Evolutionary conservation across 768 basidiomycete genomes (phyloP), one percentile per base, ranked within the genome.

Genomic region (Collybia sp.): DNA sequence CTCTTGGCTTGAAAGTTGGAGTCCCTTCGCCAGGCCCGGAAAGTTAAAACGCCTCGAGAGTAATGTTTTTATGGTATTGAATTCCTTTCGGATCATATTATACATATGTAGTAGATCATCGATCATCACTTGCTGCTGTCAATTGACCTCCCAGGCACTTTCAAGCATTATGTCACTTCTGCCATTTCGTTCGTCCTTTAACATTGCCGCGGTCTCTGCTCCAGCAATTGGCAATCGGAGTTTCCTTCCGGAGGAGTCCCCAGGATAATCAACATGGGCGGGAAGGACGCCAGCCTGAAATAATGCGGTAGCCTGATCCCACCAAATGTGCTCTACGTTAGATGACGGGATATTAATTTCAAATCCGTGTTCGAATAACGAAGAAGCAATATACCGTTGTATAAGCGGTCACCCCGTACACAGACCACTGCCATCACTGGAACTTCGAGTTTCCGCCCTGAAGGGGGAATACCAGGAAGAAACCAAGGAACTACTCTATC

Each of bases 341-440:
- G 25, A 17, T 10, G 20, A 30, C 10, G 6, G 32, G 11, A 17
- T 20, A 6, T 20, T 42, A 35, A 46, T 10, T 34, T 15, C 33
- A 34, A 34, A n/a, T n/a, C n/a, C n/a, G n/a, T n/a, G n/a, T 15
- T 11, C 43, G 30, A 15, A 17, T 6, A 25, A 15, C 11, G n/a
- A n/a, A 13, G 16, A 20, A 42, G 32, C 32, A 15, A 37, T 44
- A 10, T 51, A 67, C 68, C 68, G 38, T 67, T 66, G 46, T 62
- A 69, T 16, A 69, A 50, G 19, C 69, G 58, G 43, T 69, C 68
- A 9, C 68, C 68, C 16, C 67, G 67, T 42, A 82, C 64, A 49
- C 74, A 77, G 32, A 82, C 74, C n/a, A 82, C 72, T 10, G 72
- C 75, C 17, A 77, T 60, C 71, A 79, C 75, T 2, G 79, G 78